Base-by-base conservation (phyloP, 176 grass and related monocot species). In the Rhynchospora tenuis region DNA sequence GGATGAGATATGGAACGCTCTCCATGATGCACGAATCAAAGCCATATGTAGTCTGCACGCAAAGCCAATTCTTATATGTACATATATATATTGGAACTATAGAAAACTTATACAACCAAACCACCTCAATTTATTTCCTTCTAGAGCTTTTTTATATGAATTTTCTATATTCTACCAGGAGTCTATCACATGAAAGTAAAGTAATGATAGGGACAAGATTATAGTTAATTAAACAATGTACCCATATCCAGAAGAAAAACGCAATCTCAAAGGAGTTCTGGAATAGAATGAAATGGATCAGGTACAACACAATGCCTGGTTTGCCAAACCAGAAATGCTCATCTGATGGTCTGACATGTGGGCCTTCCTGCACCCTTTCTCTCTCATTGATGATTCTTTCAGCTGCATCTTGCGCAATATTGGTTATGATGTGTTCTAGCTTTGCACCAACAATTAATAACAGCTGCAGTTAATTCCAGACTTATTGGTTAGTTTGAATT, bases 241-340 rank as follows among this genome's bases (percentile, higher is more conserved):
- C 95, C 90, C 66, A 69, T 66, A 94, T 78, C 89, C 89, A 93
- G 86, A 94, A 86, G 92, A 98, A 98, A 82, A 94, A 93, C 3
- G 84, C 90, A 73, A 97, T 92, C 90, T 94, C 94, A 57, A 97
- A 97, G 46, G 90, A 90, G 83, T 98, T 98, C 74, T 98, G 95
- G 87, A 98, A 98, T 68, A 98, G 82, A 84, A 98, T 91, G 87
- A 98, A 98, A 83, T 93, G 95, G 45, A 98, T 98, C 81, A 95
- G 7, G 19, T 93, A 75, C 28, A 98, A 91, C 73, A 94, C 79
- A 9, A 98, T 86, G 9, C 22, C 58, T 78, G 95, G 92, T 12
- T 76, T 60, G 67, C 7, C 29, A 81, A 98, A 98, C 92, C 95
- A 98, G 82, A 98, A 98, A 88, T 90, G 84, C 5, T 81, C 81